Conservation (phyloP, 768 basidiomycete species). For the Rhizopogon roseolus region DNA sequence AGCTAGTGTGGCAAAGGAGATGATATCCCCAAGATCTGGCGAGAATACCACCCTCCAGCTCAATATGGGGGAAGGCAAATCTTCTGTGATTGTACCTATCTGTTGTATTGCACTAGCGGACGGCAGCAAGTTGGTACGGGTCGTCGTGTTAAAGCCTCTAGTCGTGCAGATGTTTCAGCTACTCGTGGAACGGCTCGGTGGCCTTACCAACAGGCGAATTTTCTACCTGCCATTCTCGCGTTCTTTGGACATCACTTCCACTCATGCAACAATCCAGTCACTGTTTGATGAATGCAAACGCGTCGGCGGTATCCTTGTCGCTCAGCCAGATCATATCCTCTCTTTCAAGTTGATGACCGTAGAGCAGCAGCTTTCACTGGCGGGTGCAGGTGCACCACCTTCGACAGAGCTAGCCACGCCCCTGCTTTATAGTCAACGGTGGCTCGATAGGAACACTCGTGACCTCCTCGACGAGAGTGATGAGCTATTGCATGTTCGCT, state of each 20-base stretch:
- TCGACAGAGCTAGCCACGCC: slow-evolving; percentile 4
- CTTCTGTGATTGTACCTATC: slow-evolving; percentile 34
- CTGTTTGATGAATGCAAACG: slow-evolving; percentile 25
- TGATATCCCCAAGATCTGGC: slow-evolving; percentile 23
- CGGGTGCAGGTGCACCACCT: background rate
- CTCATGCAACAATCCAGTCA: slow-evolving; percentile 12
- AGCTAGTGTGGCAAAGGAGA: slow-evolving; percentile 22
- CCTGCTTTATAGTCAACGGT: slow-evolving; percentile 16
- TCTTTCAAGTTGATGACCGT: slow-evolving; percentile 40
- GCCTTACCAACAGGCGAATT: slow-evolving; percentile 28
- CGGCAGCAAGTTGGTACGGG: slow-evolving; percentile 23
- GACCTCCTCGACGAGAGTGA: slow-evolving; percentile 29
- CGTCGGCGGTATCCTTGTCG: slow-evolving; percentile 35
- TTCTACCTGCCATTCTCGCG: slow-evolving; percentile 29
- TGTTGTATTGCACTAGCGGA: slow-evolving; percentile 20
- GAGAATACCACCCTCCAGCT: slow-evolving; percentile 40
- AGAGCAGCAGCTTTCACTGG: slow-evolving; percentile 16
- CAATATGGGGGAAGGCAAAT: slow-evolving; percentile 55
- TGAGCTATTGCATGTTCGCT: slow-evolving; percentile 35
- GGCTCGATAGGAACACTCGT: slow-evolving; percentile 19
- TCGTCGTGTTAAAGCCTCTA: slow-evolving; percentile 29
- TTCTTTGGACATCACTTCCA: slow-evolving; percentile 11
- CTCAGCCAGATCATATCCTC: slow-evolving; percentile 48
- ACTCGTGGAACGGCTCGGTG: slow-evolving; percentile 24
- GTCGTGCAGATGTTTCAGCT: slow-evolving; percentile 27